Evolutionary conservation across 1,284 basidiomycete species (phyloP), one percentile per base, ranked within the genome.

Genomic region (Cryptococcus floricola): DNA sequence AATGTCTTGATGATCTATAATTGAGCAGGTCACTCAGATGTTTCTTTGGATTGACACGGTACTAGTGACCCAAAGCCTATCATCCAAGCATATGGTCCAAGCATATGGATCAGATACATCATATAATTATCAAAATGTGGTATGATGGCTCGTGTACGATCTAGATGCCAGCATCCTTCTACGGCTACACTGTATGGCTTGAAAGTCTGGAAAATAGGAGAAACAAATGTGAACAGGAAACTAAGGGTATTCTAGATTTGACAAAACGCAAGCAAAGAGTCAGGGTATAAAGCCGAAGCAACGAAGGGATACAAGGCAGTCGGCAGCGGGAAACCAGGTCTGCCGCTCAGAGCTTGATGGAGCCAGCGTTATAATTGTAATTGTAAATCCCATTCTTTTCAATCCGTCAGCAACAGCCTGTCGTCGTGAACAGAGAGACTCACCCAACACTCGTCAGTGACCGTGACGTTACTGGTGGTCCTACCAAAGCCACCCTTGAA

Each of bases 311-410:
- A 46, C 25, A 42, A 42, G 19, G 19, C 41, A 13, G 41, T 13
- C 14, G 16, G 10, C 0, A 7, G 31, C 31, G 7, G 31, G 10
- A 34, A 34, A 34, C 10, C 7, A 8, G 31, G 31, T 23, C 23
- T 23, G 23, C 23, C 23, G 31, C 31, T 58, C 50, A 61, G 19
- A 61, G 50, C 27, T 53, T 55, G 42, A 70, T 16, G 5, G 60
- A 58, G 13, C 68, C 70, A 10, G 71, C 64, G 52, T 74, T 67
- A 57, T 71, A 73, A 59, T 76, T 75, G 66, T 65, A 76, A 63
- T 76, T 76, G 66, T 75, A 76, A 25, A 66, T 70, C 16, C 70
- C 71, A 50, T 74, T 67, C 65, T 68, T 55, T 37, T 10, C 18
- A 49, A 12, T 3, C 10, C 5, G 9, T 25, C n/a, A 46, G 19